A percentile compares a stretch with the other conserved stretches of the same genome.
Conservation (phyloP, 371 early-diverging fungal species). For the Syncephalastrum monosporum region DNA sequence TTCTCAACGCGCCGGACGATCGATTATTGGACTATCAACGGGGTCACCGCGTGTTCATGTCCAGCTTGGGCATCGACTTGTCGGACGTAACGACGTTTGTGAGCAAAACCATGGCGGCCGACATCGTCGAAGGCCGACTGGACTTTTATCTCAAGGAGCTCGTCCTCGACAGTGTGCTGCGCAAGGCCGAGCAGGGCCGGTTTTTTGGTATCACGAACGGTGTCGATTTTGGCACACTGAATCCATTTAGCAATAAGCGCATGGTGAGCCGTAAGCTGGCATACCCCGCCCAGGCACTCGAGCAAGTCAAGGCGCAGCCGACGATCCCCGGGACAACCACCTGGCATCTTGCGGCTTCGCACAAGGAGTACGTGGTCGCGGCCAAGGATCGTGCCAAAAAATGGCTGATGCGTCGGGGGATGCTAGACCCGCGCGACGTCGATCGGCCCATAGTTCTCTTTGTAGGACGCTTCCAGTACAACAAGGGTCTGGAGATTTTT, state of each 20-base stretch:
- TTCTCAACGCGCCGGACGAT: slow-evolving; percentile 31
- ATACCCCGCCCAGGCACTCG: slow-evolving; percentile 45
- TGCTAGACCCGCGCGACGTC: slow-evolving; percentile 45
- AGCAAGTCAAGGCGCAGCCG: slow-evolving; percentile 11
- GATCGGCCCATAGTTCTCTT: slow-evolving; percentile 56
- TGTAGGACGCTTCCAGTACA: slow-evolving; percentile 54
- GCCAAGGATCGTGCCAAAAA: slow-evolving; percentile 57
- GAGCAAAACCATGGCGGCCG: slow-evolving; percentile 54
- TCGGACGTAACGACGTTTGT: slow-evolving; percentile 60
- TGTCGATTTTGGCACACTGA: slow-evolving; percentile 51
- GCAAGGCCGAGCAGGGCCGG: slow-evolving; percentile 46
- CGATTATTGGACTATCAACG: slow-evolving; percentile 33
- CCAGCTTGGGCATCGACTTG: slow-evolving; percentile 55
- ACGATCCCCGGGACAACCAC: neutral
- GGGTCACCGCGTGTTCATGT: slow-evolving; percentile 60
- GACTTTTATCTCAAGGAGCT: slow-evolving; percentile 65
- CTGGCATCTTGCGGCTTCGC: slow-evolving; percentile 28
- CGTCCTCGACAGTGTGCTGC: slow-evolving; percentile 54
- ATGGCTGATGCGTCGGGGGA: slow-evolving; percentile 42
- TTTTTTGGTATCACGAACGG: slow-evolving; percentile 65
- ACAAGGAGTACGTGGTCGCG: slow-evolving; percentile 35
- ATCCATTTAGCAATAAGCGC: slow-evolving; percentile 54
- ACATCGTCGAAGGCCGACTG: slow-evolving; percentile 57
- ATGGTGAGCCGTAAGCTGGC: slow-evolving; percentile 36
- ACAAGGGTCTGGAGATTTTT: slow-evolving; percentile 51